Evolutionary conservation across 345 rosid species (phyloP).

Genomic region (Passiflora organensis): DNA sequence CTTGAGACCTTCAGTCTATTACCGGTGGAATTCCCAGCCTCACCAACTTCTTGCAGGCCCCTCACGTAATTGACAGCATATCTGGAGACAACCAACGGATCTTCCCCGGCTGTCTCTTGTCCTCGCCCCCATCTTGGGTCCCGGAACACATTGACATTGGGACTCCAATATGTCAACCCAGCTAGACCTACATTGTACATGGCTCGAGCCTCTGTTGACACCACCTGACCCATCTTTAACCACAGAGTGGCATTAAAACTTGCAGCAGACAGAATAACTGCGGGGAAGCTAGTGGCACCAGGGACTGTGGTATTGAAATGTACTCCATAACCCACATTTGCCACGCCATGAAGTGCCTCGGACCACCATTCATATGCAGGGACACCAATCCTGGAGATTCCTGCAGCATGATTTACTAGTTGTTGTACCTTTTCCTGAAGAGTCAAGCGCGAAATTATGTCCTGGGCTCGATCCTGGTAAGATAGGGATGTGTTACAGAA

Average conservation of each 20-base stretch:
- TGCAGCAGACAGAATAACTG: conserved; percentile 21
- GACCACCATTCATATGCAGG: conserved; percentile 28
- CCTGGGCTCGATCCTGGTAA: conserved; percentile 41
- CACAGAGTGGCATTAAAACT: conserved; percentile 16
- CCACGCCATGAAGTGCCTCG: conserved; percentile 25
- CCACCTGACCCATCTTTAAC: conserved; percentile 31
- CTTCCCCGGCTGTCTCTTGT: conserved; percentile 95
- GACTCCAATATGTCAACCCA: conserved; percentile 68
- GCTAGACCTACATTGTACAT: conserved; percentile 73
- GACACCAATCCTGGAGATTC: conserved; percentile 15
- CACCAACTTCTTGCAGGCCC: conserved; percentile 63
- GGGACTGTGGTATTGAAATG: conserved; percentile 14
- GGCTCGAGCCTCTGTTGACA: conserved; percentile 75
- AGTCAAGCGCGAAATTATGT: conserved; percentile 39
- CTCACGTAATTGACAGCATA: conserved; percentile 72
- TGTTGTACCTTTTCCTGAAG: conserved; percentile 48
- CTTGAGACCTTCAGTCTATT: conserved; percentile 63
- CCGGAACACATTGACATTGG: conserved; percentile 59
- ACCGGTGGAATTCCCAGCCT: conserved; percentile 25
- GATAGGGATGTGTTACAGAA: conserved; percentile 45
- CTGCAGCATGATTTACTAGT: conserved; percentile 15
- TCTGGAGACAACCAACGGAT: conserved; percentile 63
- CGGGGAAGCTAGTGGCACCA: conserved; percentile 24
- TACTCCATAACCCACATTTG: conserved; percentile 12
- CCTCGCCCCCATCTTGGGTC: conserved; percentile 94